Percentiles rank a stretch among this genome's conserved stretches.
phyloP scores from a whole-genome alignment of 164 flowering plant genomes.

The Houttuynia cordata region DNA sequence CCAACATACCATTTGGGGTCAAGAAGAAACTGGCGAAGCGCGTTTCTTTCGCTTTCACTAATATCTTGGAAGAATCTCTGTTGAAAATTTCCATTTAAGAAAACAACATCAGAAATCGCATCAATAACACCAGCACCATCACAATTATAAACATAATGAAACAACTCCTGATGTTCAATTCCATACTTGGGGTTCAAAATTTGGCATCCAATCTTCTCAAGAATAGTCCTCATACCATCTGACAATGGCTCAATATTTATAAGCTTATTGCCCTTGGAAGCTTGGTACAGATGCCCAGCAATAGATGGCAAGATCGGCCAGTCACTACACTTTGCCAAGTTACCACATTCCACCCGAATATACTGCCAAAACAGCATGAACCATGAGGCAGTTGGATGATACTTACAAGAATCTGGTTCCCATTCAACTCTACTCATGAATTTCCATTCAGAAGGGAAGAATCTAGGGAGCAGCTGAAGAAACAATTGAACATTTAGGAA shows the following conservation, averaged over 20 bases:
- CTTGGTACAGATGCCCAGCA: conserved; percentile 68
- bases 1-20: conserved; percentile 81
- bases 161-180: conserved; percentile 58
- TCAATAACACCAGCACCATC: conserved; percentile 55
- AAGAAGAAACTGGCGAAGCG: conserved; percentile 68
- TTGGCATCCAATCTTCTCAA: conserved; percentile 77
- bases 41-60: conserved; percentile 51
- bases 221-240: conserved; percentile 31
- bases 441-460: conserved; percentile 81
- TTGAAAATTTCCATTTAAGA: conserved; percentile 21
- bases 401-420: conserved; percentile 39
- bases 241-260: conserved; percentile 45
- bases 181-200: conserved; percentile 41
- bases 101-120: conserved; percentile 51
- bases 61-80: conserved; percentile 22
- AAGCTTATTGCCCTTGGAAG: conserved; percentile 48
- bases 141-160: conserved; percentile 45
- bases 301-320: conserved; percentile 93
- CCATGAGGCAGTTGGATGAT: conserved; percentile 70
- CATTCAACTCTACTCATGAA: conserved; percentile 42
- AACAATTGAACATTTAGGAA: conserved; percentile 39
- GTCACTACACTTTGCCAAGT: conserved; percentile 56
- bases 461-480: conserved; percentile 40
- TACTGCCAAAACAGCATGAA: conserved; percentile 70
- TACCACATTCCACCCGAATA: conserved; percentile 41